Evolutionary conservation across 2,329 filamentous ascomycete species (phyloP).

Genomic region (Fusarium oligoseptatum): DNA sequence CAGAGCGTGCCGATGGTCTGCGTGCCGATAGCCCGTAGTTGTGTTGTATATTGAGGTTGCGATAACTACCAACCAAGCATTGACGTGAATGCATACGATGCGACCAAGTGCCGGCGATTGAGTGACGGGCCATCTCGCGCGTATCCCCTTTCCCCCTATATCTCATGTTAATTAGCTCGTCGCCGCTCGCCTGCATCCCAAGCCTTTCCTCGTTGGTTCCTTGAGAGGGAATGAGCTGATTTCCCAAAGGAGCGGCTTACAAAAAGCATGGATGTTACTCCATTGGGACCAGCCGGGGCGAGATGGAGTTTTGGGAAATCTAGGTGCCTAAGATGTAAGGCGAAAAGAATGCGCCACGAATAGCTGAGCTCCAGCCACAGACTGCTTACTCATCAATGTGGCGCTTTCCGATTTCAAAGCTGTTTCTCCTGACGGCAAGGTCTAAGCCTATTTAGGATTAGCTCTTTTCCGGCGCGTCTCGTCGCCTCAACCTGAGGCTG

Average conservation of each 20-base stretch:
- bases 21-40: slow-evolving; percentile 21
- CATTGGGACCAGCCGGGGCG: background rate
- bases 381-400: slow-evolving; percentile 33
- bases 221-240: slow-evolving; percentile 32
- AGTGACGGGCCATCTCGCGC: background rate
- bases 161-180: slow-evolving; percentile 5
- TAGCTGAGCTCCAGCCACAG: background rate
- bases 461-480: slow-evolving; percentile 37
- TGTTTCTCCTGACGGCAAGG: fast-evolving
- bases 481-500: slow-evolving; percentile 42
- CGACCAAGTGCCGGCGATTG: background rate
- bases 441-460: slow-evolving; percentile 17
- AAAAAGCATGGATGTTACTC: slow-evolving; percentile 5
- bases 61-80: background rate
- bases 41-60: background rate
- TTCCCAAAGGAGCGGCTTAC: background rate
- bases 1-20: slow-evolving; percentile 12
- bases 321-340: slow-evolving; percentile 12
- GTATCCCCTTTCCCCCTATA: slow-evolving; percentile 1
- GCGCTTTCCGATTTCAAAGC: slow-evolving; percentile 14
- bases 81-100: background rate
- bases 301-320: background rate
- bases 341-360: background rate
- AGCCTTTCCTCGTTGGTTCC: slow-evolving; percentile 2
- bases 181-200: slow-evolving; percentile 6